Evolutionary conservation across 345 rosid species (phyloP), one percentile per base, ranked within the genome.

Genomic region (Arabidopsis suecica): DNA sequence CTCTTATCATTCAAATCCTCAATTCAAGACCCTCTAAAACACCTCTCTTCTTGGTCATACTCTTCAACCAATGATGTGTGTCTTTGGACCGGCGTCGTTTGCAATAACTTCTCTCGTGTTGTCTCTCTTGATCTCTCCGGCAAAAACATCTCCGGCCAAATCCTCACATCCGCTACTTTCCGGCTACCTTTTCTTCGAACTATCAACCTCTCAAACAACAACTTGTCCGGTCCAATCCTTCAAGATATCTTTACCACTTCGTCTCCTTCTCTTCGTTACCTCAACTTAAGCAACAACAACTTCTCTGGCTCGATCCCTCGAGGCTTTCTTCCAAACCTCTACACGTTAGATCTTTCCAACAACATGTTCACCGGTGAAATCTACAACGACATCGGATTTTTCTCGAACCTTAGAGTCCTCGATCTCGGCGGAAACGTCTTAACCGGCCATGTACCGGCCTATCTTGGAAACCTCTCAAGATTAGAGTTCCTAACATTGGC

Each of bases 351-450:
- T 74, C 89, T 94, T 8, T 91, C 96, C 51, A 90, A 90, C 80
- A 91, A 94, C 79, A 85, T 91, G 86, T 80, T 91, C 48, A 67
- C 91, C 0, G 93, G 97, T 68, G 53, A 77, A 49, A 87, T 91
- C 41, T 85, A 83, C 0, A 5, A 44, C 6, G 83, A 83, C 44
- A 85, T 91, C 18, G 88, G 97, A 45, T 75, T 63, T 11, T 84
- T 93, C 80, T 78, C 81, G 0, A 61, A 82, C 37, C 85, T 93
- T 5, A 81, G 81, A 58, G 71, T 67, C 65, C 88, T 93, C 45
- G 98, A 93, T 79, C 88, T 93, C 34, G 98, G 97, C 9, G 98
- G 97, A 57, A 93, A 93, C 75, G 78, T 79, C 73, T 76, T 93
- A 66, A 69, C 72, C 11, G 97, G 98, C 6, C 65, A 65, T 66